Base-by-base conservation (phyloP, 2,329 filamentous ascomycete genomes). In the Neofusicoccum cordaticola region DNA sequence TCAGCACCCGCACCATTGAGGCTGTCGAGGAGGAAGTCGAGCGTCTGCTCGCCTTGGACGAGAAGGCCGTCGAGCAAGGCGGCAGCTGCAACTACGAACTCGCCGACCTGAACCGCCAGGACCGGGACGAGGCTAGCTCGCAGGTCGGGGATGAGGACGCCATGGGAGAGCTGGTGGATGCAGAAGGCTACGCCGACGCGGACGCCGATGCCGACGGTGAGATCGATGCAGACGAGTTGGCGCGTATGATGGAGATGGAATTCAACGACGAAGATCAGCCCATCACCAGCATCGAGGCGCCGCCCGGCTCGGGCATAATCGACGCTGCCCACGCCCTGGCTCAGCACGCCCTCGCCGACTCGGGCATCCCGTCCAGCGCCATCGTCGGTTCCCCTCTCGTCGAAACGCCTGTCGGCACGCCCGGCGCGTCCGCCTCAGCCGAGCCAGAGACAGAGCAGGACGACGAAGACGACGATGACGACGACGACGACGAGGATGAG, bases 11-110 rank as follows among this genome's bases (percentile, higher is more conserved):
- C 66, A 91, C 93, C 68, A 93, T 95, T 67, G 90, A 94, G 73
- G 89, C 92, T 69, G 92, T 94, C 57, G 92, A 96, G 72, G 86
- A 88, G 64, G 86, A 91, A 69, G 91, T 96, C 39, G 87, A 92
- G 68, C 84, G 89, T 50, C 80, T 96, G 39, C 82, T 96, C 3
- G 84, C 84, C 50, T 86, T 88, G 45, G 93, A 97, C 70, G 83
- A 84, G 61, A 69, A 71, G 42, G 75, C 71, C 37, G 69, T 83
- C 44, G 85, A 88, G 4, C 68, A 82, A 1, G 84, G 84, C 22
- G 86, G 88, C 13, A 83, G 81, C 7, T 70, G 72, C 39, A 72
- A 72, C 60, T 90, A 86, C 70, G 88, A 92, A 71, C 81, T 90
- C 71, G 80, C 77, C 15, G 75, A 78, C 63, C 72, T 72, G 22